Evolutionary conservation across 306 rosid species (phyloP), one percentile per base, ranked within the genome.

Genomic region (Malus sylvestris): DNA sequence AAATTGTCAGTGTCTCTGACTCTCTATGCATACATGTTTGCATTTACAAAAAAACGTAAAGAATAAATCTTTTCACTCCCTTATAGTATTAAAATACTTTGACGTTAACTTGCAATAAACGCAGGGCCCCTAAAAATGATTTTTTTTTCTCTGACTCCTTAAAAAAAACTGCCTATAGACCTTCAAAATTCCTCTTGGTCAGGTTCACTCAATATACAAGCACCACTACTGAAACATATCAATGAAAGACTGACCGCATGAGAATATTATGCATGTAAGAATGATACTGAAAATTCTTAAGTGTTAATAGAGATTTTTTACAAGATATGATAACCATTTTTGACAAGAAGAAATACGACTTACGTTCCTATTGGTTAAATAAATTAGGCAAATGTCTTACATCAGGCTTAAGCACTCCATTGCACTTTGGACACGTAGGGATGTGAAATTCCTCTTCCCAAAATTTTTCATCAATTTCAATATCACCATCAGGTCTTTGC

Each of bases 401-500:
- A 82, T 91, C 96, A 79, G 98, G 98, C 83, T 93, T 93, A 81
- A 93, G 91, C 85, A 90, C 88, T 76, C 96, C 97, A 33, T 79
- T 86, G 90, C 98, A 93, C 78, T 91, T 90, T 73, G 81, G 85
- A 75, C 98, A 91, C 64, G 86, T 85, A 51, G 98, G 98, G 52
- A 93, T 88, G 78, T 81, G 77, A 83, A 91, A 93, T 77, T 91
- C 94, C 78, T 91, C 90, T 83, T 90, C 98, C 98, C 98, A 93
- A 83, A 88, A 93, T 52, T 35, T 90, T 86, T 89, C 96, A 84
- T 93, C 98, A 71, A 91, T 93, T 85, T 93, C 98, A 53, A 93
- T 88, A 84, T 91, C 98, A 79, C 98, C 97, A 80, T 93, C 98
- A 49, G 98, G 98, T 78, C 98, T 91, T 85, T 90, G 97, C 86